Base-by-base conservation (phyloP, 2,329 filamentous ascomycete genomes). In the Fusarium subtropicale region DNA sequence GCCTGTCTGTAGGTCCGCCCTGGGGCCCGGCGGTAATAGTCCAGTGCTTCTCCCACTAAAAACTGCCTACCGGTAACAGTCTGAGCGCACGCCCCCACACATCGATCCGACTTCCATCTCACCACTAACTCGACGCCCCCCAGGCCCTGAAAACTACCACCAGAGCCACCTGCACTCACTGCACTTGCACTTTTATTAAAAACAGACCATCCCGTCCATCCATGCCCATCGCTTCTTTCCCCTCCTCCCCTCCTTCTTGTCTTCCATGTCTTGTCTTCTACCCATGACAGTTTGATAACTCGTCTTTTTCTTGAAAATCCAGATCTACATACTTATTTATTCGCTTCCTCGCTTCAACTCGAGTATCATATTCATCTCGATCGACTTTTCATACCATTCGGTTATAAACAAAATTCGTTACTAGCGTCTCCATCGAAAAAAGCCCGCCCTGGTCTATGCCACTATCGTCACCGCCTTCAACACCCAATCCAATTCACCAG, bases 191-290 rank as follows among this genome's bases (percentile, higher is more conserved):
- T 74, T 75, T 75, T 71, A 75, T 74, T 75, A 70, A 75, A 71
- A 75, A 75, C 73, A 73, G 73, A 68, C 70, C 70, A 75, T 73
- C 73, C 68, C 64, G 33, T 74, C 71, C 69, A 72, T 71, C 73
- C 68, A 74, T 72, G 64, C 63, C 65, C 68, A 48, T 63, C 47
- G 60, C 48, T 68, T 36, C 62, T 66, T 66, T 52, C 71, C 71
- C 73, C 71, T 72, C 71, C 69, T 71, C 71, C 72, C 72, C 71
- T 75, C 73, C 69, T 73, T 68, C 66, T 71, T 67, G 42, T 60
- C 38, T 56, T 73, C 64, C 66, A 71, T 67, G 42, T 57, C 38
- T 56, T 64, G 54, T 64, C 46, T 60, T 65, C 59, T 50, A 58
- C 58, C 60, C 61, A 74, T 68, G 68, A 73, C 68, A 65, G 63